Percentiles rank a stretch among this genome's conserved stretches.
Conservation (phyloP, 495 filamentous ascomycete genomes). For the Aspergillus haitiensis region DNA sequence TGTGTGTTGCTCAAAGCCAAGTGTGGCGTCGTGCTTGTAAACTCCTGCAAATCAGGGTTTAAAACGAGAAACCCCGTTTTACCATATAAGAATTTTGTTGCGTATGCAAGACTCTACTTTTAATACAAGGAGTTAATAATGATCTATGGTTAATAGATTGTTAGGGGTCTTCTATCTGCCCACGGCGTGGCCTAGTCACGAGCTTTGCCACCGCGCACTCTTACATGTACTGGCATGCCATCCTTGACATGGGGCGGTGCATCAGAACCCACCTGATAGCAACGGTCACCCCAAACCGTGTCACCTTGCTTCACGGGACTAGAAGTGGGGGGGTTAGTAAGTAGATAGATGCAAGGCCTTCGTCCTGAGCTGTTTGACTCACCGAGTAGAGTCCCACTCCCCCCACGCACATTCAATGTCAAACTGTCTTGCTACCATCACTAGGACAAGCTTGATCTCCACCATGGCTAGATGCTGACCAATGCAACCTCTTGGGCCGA, state of each 20-base stretch:
- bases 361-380: neutral
- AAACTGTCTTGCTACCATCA: conserved; percentile 36
- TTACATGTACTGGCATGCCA: neutral
- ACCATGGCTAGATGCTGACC: conserved; percentile 45
- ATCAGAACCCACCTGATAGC: conserved; percentile 1
- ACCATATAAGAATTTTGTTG: too few relatives aligned
- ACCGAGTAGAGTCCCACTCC: conserved; percentile 15
- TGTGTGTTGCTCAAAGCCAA: too few relatives aligned
- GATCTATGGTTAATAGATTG: too few relatives aligned
- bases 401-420: conserved; percentile 23
- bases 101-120: too few relatives aligned
- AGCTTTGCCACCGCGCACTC: neutral
- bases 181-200: neutral
- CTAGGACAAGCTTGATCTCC: conserved; percentile 41
- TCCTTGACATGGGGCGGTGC: neutral
- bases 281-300: neutral
- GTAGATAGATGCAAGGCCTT: neutral
- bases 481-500: conserved; percentile 51
- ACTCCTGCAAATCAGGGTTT: too few relatives aligned
- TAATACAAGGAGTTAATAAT: too few relatives aligned
- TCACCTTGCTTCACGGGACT: neutral
- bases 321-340: neutral
- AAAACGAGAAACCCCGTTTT: too few relatives aligned
- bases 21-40: too few relatives aligned
- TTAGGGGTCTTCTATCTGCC: too few relatives aligned